phyloP scores from a whole-genome alignment of 176 grass and related monocot genomes.

The Neostapfia colusana region DNA sequence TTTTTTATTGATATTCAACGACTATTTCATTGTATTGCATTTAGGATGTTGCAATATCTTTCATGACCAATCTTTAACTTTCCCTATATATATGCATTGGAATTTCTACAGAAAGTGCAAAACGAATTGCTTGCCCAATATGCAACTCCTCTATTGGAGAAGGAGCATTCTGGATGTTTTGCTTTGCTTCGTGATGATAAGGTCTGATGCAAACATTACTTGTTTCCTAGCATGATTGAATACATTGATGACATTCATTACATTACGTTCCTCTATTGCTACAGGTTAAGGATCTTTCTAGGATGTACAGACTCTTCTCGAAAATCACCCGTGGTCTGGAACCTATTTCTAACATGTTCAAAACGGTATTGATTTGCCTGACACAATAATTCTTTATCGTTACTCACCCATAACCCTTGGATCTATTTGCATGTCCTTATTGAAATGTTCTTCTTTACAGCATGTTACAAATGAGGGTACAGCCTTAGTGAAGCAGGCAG shows the following conservation, averaged over 20 bases:
- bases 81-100: not conserved
- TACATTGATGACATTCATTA: slow-evolving; percentile 10
- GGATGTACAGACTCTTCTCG: slow-evolving; percentile 89
- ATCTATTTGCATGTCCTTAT: slow-evolving; percentile 8
- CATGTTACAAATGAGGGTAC: slow-evolving; percentile 89
- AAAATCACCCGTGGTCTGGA: slow-evolving; percentile 83
- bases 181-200: slow-evolving; percentile 93
- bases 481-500: slow-evolving; percentile 87
- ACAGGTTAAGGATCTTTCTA: slow-evolving; percentile 84
- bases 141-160: slow-evolving; percentile 83
- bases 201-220: slow-evolving; percentile 41
- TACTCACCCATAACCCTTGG: not conserved
- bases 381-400: not conserved
- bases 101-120: slow-evolving; percentile 75
- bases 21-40: not conserved
- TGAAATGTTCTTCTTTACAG: slow-evolving; percentile 41
- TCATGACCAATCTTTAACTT: not conserved
- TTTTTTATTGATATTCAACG: not conserved
- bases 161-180: slow-evolving; percentile 92
- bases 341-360: slow-evolving; percentile 92
- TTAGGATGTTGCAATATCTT: not conserved
- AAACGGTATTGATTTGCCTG: slow-evolving; percentile 50
- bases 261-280: slow-evolving; percentile 27
- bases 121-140: slow-evolving; percentile 83
- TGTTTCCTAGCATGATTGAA: slow-evolving; percentile 19